Evolutionary conservation across 208 protist species (phyloP), one percentile per base, ranked within the genome.

Genomic region (Vickermania spadyakhi): DNA sequence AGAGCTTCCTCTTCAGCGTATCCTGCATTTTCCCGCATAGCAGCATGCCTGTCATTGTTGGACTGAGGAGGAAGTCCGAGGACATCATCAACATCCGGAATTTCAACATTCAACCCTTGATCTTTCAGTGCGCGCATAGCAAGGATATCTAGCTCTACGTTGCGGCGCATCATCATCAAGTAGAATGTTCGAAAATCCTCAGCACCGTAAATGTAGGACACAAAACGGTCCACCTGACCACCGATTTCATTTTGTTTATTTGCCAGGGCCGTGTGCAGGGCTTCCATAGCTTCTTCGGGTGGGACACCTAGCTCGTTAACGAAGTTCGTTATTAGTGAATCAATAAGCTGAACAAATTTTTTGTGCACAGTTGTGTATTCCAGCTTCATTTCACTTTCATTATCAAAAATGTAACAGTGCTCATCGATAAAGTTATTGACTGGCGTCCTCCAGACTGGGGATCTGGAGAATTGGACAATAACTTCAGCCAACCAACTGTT

Each of bases 341-440:
- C 93, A 13, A 94, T 76, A 2, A 97, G 77, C 21, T 78, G 58
- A 7, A 74, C 60, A 62, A 96, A 97, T 49, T 84, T 57, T 18
- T 86, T 61, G 72, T 96, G 86, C 31, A 96, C 70, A 1, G 70
- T 61, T 0, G 83, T 96, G 75, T 95, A 90, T 66, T 93, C 84
- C 2, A 97, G 55, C 68, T 89, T 92, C 81, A 96, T 92, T 56
- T 96, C 91, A 2, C 65, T 70, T 41, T 96, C 89, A 21, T 81
- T 78, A 28, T 82, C 86, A 58, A 97, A 97, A 1, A 94, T 26
- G 31, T 65, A 79, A 73, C 93, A 97, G 68, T 95, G 84, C 3
- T 96, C 90, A 63, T 97, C 93, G 26, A 96, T 69, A 75, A 96
- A 97, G 65, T 89, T 80, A 30, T 92, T 74, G 13, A 96, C 76